Conservation (phyloP, 306 rosid species). For the Cucurbita argyrosperma region DNA sequence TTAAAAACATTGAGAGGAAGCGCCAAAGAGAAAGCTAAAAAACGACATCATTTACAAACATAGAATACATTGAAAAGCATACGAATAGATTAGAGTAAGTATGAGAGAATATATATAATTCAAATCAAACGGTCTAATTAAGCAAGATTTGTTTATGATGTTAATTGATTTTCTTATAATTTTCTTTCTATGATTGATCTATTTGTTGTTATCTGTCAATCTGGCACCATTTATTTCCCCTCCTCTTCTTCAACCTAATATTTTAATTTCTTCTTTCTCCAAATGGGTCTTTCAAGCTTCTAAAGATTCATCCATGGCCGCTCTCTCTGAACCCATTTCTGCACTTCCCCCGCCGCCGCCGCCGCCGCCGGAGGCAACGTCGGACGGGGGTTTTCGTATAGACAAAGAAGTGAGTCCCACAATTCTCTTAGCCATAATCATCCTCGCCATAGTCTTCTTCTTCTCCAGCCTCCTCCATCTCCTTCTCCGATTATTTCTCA, state of each 20-base stretch:
- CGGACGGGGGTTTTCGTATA: slow-evolving; percentile 8
- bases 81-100: no score
- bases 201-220: slow-evolving; percentile 15
- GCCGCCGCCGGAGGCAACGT: slow-evolving; percentile 19
- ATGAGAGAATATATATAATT: background rate
- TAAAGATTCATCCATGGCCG: background rate
- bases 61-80: no score
- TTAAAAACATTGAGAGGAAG: no score
- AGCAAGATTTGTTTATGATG: background rate
- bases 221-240: slow-evolving; percentile 19
- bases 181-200: background rate
- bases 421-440: slow-evolving; percentile 45
- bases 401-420: slow-evolving; percentile 58
- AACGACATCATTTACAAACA: no score
- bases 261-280: background rate
- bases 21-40: no score
- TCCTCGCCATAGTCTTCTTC: slow-evolving; percentile 74
- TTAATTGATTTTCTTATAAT: background rate
- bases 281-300: background rate
- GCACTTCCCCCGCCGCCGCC: slow-evolving; percentile 11
- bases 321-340: background rate
- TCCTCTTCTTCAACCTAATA: slow-evolving; percentile 3
- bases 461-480: slow-evolving; percentile 86
- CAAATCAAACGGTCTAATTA: background rate
- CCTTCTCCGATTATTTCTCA: slow-evolving; percentile 52